Evolutionary conservation across 1,139 yeast genomes (phyloP), one percentile per base, ranked within the genome.

Genomic region (Barnettozyma hawaiiensis): DNA sequence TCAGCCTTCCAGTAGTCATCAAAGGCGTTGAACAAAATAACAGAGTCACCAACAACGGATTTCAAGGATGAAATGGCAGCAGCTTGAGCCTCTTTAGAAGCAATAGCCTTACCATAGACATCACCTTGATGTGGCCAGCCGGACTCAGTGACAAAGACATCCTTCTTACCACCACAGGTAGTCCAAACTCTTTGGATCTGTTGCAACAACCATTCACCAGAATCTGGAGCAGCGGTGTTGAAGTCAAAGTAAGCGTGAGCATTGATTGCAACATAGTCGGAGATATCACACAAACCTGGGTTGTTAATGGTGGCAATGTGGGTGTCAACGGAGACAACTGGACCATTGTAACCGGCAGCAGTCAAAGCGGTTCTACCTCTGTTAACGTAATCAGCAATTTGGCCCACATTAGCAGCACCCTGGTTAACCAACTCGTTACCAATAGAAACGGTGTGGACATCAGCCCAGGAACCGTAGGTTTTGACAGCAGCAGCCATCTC

Each of bases 231-330:
- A 47, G 64, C 67, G 44, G 82, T 78, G 57, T 74, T 66, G 59
- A 85, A 82, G 64, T 82, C 89, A 70, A 85, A 84, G 76, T 71
- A 84, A 54, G 92, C 84, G 64, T 84, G 95, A 44, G 85, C 83
- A 64, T 83, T 84, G 54, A 82, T 84, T 24, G 92, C 92, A 65
- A 84, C 70, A 71, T 82, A 84, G 65, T 84, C 94, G 27, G 89
- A 81, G 58, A 68, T 64, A 40, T 71, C 65, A 70, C 95, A 85
- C 62, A 84, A 73, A 31, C 67, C 81, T 48, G 89, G 82, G 74
- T 84, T 81, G 66, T 71, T 71, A 49, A 77, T 71, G 52, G 81
- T 79, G 39, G 94, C 90, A 55, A 78, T 77, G 62, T 81, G 80
- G 42, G 95, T 84, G 63, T 85, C 95, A 47, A 82, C 92, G 18